Percentiles rank a stretch among this genome's conserved stretches.
phyloP scores from a whole-genome alignment of 116 monocot genomes.

The Dioscorea cayenensis region DNA sequence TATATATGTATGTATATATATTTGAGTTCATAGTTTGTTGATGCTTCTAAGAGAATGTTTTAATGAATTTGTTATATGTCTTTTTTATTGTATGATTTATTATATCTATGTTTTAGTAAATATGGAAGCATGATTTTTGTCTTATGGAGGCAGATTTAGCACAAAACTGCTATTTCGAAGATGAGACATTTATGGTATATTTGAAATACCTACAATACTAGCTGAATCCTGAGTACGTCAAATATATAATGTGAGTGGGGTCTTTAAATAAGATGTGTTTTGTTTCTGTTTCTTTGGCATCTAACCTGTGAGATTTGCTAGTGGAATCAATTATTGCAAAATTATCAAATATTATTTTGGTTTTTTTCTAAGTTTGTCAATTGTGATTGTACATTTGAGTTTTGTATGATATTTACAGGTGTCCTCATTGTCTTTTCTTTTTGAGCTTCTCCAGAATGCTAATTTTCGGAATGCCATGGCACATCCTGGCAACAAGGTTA shows the following conservation, averaged over 20 bases:
- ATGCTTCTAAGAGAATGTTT: background rate
- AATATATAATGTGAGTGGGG: slow-evolving; percentile 78
- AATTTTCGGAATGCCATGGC: slow-evolving; percentile 98
- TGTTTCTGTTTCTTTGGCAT: background rate
- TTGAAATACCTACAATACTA: slow-evolving; percentile 96
- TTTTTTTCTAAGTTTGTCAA: background rate
- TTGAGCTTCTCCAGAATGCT: slow-evolving; percentile 93
- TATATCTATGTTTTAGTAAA: too few relatives aligned
- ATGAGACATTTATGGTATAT: slow-evolving; percentile 96
- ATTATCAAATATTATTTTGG: background rate
- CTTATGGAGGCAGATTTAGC: slow-evolving; percentile 63
- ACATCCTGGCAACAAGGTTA: slow-evolving; percentile 94
- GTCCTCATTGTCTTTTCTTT: slow-evolving; percentile 97
- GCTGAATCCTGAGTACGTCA: slow-evolving; percentile 83
- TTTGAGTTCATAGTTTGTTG: background rate
- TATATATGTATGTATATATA: too few relatives aligned
- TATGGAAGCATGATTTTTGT: background rate
- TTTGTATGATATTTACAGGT: slow-evolving; percentile 37
- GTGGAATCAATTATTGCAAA: background rate
- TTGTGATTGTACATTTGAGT: background rate
- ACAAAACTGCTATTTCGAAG: slow-evolving; percentile 95
- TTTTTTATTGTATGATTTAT: background rate
- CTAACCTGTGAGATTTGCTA: background rate
- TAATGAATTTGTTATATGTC: background rate
- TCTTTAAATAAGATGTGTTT: background rate